phyloP scores from a whole-genome alignment of 192 early-diverging fungal species.

The Umbelopsis sp. region DNA sequence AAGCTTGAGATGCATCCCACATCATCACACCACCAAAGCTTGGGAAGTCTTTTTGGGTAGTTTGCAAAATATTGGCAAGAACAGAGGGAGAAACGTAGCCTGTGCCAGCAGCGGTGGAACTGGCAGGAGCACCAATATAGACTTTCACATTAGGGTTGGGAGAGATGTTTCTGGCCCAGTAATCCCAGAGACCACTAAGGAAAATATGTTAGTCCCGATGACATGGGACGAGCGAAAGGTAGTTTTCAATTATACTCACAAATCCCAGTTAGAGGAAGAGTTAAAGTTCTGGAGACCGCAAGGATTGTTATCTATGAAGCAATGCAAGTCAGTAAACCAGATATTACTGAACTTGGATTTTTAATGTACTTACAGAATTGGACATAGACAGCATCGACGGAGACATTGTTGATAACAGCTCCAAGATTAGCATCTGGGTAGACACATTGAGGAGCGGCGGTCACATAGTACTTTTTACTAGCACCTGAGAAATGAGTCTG shows the following conservation, averaged over 20 bases:
- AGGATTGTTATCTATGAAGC: constrained; percentile 56
- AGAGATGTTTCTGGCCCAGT: constrained; percentile 58
- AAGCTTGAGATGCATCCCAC: constrained; percentile 56
- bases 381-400: constrained; percentile 65
- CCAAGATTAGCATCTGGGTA: constrained; percentile 66
- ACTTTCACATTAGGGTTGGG: constrained; percentile 65
- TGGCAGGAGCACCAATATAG: constrained; percentile 63
- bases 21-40: constrained; percentile 65
- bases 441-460: constrained; percentile 65
- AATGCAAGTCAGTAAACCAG: not conserved
- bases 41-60: constrained; percentile 43
- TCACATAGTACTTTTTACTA: constrained; percentile 58
- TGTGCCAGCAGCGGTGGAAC: constrained; percentile 52
- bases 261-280: constrained; percentile 36
- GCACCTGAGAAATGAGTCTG: constrained; percentile 46
- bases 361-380: constrained; percentile 52
- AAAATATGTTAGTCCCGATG: not conserved
- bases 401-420: constrained; percentile 50
- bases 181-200: constrained; percentile 55
- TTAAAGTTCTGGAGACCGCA: constrained; percentile 46
- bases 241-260: constrained; percentile 36
- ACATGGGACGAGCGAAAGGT: constrained; percentile 31
- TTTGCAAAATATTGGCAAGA: constrained; percentile 44
- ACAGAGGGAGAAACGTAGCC: constrained; percentile 50
- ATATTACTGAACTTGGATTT: not conserved